These are phyloP conservation scores for Ramaria sp. DNA, from an alignment of 768 basidiomycete species.

Conservation along the genomic window DNA sequence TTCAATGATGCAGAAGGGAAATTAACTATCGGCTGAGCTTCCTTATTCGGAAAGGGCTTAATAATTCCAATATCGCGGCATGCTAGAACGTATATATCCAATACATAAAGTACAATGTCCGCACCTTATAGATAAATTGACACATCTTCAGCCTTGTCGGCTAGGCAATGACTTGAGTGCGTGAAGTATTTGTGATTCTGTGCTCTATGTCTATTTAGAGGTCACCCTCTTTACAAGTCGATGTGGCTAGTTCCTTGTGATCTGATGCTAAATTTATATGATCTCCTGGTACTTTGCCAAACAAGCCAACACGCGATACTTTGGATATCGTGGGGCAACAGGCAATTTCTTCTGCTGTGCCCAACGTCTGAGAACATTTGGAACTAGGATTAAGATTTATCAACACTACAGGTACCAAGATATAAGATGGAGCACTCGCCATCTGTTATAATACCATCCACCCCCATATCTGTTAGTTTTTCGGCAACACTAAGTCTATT, in stretches of 20 bases:
- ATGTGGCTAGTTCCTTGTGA: too few relatives aligned
- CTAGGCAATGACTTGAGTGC: too few relatives aligned
- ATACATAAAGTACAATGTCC: neutral
- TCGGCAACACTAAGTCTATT: constrained; percentile 51
- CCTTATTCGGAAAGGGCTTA: neutral
- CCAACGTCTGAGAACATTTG: constrained; percentile 44
- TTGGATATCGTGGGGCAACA: constrained; percentile 49
- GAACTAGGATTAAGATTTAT: constrained; percentile 26
- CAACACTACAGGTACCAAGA: neutral
- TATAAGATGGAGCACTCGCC: constrained; percentile 23
- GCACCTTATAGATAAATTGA: neutral
- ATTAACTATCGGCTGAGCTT: constrained; percentile 69
- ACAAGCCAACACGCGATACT: constrained; percentile 50
- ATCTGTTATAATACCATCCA: constrained; percentile 74
- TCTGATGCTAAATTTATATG: too few relatives aligned
- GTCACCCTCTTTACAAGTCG: too few relatives aligned
- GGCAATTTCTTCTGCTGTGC: constrained; percentile 39
- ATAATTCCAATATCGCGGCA: neutral
- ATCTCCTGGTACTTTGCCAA: constrained; percentile 33
- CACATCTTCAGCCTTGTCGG: too few relatives aligned
- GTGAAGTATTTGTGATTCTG: too few relatives aligned
- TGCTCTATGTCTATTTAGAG: too few relatives aligned
- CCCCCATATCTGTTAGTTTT: constrained; percentile 46
- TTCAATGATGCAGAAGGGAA: constrained; percentile 84
- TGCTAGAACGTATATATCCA: neutral